Evolutionary conservation across 1,284 basidiomycete species (phyloP), one percentile per base, ranked within the genome.

Genomic region (Pseudozyma hubeiensis): DNA sequence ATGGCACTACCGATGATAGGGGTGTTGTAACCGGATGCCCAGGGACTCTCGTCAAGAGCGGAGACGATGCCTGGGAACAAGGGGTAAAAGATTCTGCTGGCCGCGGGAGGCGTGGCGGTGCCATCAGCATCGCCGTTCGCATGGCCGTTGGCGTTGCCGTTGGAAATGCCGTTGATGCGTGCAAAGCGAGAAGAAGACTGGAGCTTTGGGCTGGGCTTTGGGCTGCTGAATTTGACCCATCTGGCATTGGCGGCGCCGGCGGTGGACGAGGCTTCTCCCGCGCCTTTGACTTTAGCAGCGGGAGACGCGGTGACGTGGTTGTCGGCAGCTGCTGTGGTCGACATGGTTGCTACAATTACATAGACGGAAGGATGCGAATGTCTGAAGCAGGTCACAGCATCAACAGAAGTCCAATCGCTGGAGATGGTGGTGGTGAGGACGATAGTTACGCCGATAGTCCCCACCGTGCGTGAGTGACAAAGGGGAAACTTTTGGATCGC

Each of bases 21-120:
- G 0, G 70, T 73, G 51, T 73, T 73, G 61, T 73, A 58, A 34
- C 70, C 70, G 9, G 70, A 73, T 2, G 61, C 19, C 70, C 70
- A 73, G 1, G 70, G 70, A n/a, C 57, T 64, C 16, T 73, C 61
- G 30, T 62, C 70, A 17, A 63, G 54, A 1, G 64, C 64, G 1
- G 70, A 73, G 19, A 61, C 54, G 41, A 67, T 50, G 24, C 70
- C 70, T 4, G 70, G 70, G 29, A 67, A 59, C 16, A 73, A 61
- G 2, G 70, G 64, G 50, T 57, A 64, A 53, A 73, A 64, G 35
- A 45, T 29, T 30, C 53, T 60, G 61, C 60, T 69, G 6, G 46
- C 24, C 3, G 48, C 10, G 11, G 60, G 53, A 16, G 51, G 34
- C n/a, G 30, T 58, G 9, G 35, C 17, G 16, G 16, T 56, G 16